Evolutionary conservation across 2,329 filamentous ascomycete genomes (phyloP).

Genomic region (Penicillium sp.): DNA sequence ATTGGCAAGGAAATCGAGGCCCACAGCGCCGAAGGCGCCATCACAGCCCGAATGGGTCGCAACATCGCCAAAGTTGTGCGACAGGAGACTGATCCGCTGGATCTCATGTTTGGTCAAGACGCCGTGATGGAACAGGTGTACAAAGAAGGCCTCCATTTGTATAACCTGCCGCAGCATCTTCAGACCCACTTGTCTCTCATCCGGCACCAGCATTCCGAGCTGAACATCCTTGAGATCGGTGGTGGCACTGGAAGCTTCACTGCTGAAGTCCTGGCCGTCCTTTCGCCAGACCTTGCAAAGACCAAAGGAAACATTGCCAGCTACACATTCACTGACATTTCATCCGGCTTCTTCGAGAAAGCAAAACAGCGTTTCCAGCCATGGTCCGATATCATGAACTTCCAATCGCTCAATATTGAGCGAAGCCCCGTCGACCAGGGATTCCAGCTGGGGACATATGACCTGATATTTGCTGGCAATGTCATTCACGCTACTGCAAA

Average conservation of each 20-base stretch:
- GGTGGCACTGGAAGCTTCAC: constrained; percentile 27
- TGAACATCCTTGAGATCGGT: constrained; percentile 22
- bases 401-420: constrained; percentile 25
- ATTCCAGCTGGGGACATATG: constrained; percentile 22
- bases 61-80: constrained; percentile 25
- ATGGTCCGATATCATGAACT: constrained; percentile 22
- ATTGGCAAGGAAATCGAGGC: constrained; percentile 19
- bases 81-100: constrained; percentile 25
- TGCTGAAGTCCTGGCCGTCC: constrained; percentile 12
- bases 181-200: constrained; percentile 16
- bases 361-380: constrained; percentile 20
- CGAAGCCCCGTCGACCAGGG: constrained; percentile 24
- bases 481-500: constrained; percentile 29
- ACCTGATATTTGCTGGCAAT: constrained; percentile 29
- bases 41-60: constrained; percentile 25
- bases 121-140: constrained; percentile 26
- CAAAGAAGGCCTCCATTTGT: constrained; percentile 20
- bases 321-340: constrained; percentile 30
- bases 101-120: constrained; percentile 30
- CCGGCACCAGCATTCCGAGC: constrained; percentile 14
- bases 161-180: constrained; percentile 17
- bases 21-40: constrained; percentile 24
- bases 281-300: constrained; percentile 9
- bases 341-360: constrained; percentile 23
- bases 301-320: constrained; percentile 9